Percentiles rank a stretch among this genome's conserved stretches.
Conservation (phyloP, 768 basidiomycete species). For the Tylopilus balloui region DNA sequence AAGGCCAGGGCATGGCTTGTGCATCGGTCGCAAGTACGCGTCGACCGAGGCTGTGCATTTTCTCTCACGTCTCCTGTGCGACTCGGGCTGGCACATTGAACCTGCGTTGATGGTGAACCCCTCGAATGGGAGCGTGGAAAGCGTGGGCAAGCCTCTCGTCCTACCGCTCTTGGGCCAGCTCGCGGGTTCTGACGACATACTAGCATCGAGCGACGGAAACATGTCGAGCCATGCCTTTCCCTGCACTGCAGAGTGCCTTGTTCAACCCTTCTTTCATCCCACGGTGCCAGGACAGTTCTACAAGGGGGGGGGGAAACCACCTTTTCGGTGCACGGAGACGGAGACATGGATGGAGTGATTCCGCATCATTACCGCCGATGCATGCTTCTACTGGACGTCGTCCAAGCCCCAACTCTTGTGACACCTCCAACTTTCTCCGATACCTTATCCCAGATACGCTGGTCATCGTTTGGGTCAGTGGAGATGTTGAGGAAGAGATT, state of each 20-base stretch:
- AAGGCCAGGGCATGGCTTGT: slow-evolving; percentile 41
- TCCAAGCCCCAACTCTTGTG: background rate
- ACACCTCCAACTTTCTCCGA: slow-evolving; percentile 7
- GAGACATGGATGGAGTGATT: background rate
- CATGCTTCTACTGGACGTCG: slow-evolving; percentile 7
- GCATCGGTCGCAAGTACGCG: slow-evolving; percentile 53
- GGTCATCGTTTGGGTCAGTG: slow-evolving; percentile 4
- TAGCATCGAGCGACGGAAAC: background rate
- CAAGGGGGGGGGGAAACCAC: background rate
- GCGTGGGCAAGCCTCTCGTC: no score
- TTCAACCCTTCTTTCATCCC: background rate
- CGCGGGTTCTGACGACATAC: background rate
- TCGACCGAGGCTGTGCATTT: slow-evolving; percentile 48
- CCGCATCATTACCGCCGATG: background rate
- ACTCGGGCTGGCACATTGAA: slow-evolving; percentile 49
- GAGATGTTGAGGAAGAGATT: background rate
- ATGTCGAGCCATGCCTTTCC: slow-evolving; percentile 1
- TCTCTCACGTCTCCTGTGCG: slow-evolving; percentile 47
- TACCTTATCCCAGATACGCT: slow-evolving; percentile 7
- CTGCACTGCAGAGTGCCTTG: slow-evolving; percentile 1
- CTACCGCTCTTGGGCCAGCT: background rate
- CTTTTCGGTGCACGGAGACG: background rate
- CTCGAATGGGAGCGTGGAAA: slow-evolving; percentile 6
- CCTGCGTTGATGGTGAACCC: slow-evolving; percentile 31
- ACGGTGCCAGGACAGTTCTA: slow-evolving; percentile 4